Conservation (phyloP, 176 grass and related monocot species). For the Pharus latifolius region DNA sequence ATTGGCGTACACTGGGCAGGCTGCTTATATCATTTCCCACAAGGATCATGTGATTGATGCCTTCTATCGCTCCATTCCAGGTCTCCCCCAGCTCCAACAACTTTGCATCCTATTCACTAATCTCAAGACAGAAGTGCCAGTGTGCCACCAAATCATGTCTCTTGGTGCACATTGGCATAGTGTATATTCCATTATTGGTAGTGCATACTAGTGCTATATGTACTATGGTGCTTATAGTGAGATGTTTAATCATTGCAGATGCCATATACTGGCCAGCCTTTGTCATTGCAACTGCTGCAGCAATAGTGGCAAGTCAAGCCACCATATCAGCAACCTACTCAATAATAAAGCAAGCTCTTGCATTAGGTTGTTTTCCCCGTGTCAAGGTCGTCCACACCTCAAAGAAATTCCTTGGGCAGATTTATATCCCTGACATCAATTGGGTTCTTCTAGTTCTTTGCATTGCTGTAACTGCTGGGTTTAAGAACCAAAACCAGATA, state of each 20-base stretch:
- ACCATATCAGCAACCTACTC: constrained; percentile 98
- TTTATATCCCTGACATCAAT: constrained; percentile 99
- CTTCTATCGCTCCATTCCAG: constrained; percentile 97
- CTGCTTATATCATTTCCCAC: constrained; percentile 68
- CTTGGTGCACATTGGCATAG: constrained; percentile 1
- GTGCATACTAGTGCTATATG: background rate
- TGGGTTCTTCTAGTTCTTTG: constrained; percentile 90
- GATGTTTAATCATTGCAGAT: constrained; percentile 42
- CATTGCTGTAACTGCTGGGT: constrained; percentile 87
- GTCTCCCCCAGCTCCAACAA: constrained; percentile 26
- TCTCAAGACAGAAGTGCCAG: background rate
- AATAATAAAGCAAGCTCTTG: constrained; percentile 93
- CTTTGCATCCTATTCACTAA: background rate
- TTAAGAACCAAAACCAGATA: constrained; percentile 97
- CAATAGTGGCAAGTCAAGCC: constrained; percentile 88
- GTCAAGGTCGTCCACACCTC: constrained; percentile 97
- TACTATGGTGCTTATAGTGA: background rate
- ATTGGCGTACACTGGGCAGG: constrained; percentile 91
- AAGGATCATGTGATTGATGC: constrained; percentile 62
- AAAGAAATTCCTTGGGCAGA: constrained; percentile 95
- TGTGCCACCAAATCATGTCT: constrained; percentile 22
- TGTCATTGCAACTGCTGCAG: constrained; percentile 82
- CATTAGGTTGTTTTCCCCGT: constrained; percentile 85
- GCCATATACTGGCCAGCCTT: constrained; percentile 93
- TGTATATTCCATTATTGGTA: background rate